These are phyloP conservation scores for Puya raimondii DNA, from an alignment of 176 grass and related monocot genomes.

Conservation along the genomic window DNA sequence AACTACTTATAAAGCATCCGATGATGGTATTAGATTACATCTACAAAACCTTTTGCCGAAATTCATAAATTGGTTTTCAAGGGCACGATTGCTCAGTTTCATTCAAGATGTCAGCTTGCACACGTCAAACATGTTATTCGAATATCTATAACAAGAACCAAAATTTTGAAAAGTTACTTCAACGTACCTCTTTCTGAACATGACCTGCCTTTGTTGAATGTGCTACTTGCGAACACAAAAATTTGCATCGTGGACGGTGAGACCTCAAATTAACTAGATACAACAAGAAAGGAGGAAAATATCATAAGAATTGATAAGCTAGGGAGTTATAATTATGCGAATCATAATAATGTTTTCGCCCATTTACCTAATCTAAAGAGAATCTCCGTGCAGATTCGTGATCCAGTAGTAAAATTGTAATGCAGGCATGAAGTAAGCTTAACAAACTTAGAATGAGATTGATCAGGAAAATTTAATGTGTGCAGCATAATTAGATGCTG, in stretches of 20 bases:
- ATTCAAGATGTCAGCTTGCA: not conserved
- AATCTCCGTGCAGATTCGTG: too few relatives aligned
- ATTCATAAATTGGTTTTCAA: too few relatives aligned
- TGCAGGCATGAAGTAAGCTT: not conserved
- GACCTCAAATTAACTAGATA: not conserved
- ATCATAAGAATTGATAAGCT: not conserved
- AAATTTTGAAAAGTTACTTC: not conserved
- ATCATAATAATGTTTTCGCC: too few relatives aligned
- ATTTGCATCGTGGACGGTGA: not conserved
- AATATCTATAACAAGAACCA: not conserved
- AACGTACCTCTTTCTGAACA: constrained; percentile 3
- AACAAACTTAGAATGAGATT: not conserved
- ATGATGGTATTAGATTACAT: too few relatives aligned
- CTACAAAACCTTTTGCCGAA: too few relatives aligned
- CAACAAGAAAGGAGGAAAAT: not conserved
- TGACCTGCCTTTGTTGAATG: not conserved
- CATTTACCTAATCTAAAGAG: too few relatives aligned
- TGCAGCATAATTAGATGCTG: not conserved
- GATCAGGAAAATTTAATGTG: not conserved
- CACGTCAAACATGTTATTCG: not conserved
- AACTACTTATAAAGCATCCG: too few relatives aligned
- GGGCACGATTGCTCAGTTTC: too few relatives aligned
- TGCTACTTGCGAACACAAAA: not conserved
- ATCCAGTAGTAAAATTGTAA: not conserved
- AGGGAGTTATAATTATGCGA: too few relatives aligned